Evolutionary conservation across 225 moss, liverwort and hornwort species (phyloP).

Genomic region (Ulota crispa): DNA sequence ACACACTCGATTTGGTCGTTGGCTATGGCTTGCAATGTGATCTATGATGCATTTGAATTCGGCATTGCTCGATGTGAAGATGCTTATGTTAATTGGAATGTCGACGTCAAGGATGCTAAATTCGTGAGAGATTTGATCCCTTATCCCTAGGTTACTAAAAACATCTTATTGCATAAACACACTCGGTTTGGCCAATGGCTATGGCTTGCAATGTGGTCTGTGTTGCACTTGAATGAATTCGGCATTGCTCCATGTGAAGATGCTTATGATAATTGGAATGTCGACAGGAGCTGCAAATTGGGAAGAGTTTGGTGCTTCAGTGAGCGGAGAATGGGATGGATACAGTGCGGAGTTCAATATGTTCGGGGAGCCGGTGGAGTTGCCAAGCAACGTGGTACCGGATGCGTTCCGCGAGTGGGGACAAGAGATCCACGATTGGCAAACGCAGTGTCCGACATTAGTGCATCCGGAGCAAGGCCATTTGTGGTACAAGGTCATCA

Average conservation of each 20-base stretch:
- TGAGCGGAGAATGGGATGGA: slow-evolving; percentile 92
- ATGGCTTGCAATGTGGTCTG: background rate
- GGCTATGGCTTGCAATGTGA: background rate
- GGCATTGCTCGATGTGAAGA: slow-evolving; percentile 1
- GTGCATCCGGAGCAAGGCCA: slow-evolving; percentile 43
- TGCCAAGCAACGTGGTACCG: slow-evolving; percentile 70
- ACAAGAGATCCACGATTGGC: slow-evolving; percentile 73
- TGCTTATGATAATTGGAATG: slow-evolving; percentile 2
- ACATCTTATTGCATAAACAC: too few relatives aligned
- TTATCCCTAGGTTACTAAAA: too few relatives aligned
- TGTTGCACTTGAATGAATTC: background rate
- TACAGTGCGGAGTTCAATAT: slow-evolving; percentile 73
- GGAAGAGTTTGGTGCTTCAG: slow-evolving; percentile 59
- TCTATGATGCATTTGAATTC: background rate
- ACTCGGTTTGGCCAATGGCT: too few relatives aligned
- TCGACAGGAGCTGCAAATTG: slow-evolving; percentile 32
- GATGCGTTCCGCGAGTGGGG: slow-evolving; percentile 77
- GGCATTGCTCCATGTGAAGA: slow-evolving; percentile 1
- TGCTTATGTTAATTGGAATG: slow-evolving; percentile 3
- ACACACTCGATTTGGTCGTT: too few relatives aligned
- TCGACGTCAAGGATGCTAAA: background rate
- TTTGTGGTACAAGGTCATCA: slow-evolving; percentile 64
- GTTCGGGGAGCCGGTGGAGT: slow-evolving; percentile 64
- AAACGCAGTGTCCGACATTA: slow-evolving; percentile 78
- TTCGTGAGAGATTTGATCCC: too few relatives aligned